Evolutionary conservation across 2,329 filamentous ascomycete genomes (phyloP), one percentile per base, ranked within the genome.

Genomic region (Xylaria sp.): DNA sequence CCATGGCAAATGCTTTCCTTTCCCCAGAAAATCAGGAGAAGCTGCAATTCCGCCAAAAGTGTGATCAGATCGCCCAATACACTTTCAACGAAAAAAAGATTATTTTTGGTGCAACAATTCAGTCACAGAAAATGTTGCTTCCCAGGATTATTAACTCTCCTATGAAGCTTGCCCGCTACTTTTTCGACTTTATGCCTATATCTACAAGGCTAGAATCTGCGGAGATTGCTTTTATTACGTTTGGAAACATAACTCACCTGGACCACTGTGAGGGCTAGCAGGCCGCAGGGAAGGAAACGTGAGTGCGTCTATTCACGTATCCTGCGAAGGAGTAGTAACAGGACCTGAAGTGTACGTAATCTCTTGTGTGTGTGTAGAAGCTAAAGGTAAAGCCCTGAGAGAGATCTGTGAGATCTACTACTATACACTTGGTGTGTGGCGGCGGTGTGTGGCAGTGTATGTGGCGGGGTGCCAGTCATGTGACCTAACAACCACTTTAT

Each of bases 401-500:
- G n/a, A n/a, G n/a, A n/a, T n/a, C n/a, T n/a, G n/a, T n/a, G n/a
- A n/a, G n/a, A n/a, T n/a, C n/a, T n/a, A n/a, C n/a, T n/a, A n/a
- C n/a, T n/a, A n/a, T n/a, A n/a, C n/a, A n/a, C n/a, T n/a, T n/a
- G n/a, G n/a, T n/a, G n/a, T n/a, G n/a, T n/a, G n/a, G n/a, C n/a
- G n/a, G n/a, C n/a, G n/a, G n/a, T n/a, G n/a, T n/a, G n/a, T n/a
- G n/a, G n/a, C n/a, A n/a, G n/a, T n/a, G n/a, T n/a, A n/a, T n/a
- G n/a, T n/a, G n/a, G n/a, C n/a, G n/a, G n/a, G n/a, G n/a, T n/a
- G n/a, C n/a, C n/a, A n/a, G n/a, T n/a, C n/a, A n/a, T n/a, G n/a
- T n/a, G n/a, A n/a, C n/a, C n/a, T n/a, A n/a, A n/a, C n/a, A 37
- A 51, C 10, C 27, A 27, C 27, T 51, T 57, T 37, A 57, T 57